Evolutionary conservation across 352 stramenopile genomes (phyloP), one percentile per base, ranked within the genome.

Genomic region (Phytophthora fragariae): DNA sequence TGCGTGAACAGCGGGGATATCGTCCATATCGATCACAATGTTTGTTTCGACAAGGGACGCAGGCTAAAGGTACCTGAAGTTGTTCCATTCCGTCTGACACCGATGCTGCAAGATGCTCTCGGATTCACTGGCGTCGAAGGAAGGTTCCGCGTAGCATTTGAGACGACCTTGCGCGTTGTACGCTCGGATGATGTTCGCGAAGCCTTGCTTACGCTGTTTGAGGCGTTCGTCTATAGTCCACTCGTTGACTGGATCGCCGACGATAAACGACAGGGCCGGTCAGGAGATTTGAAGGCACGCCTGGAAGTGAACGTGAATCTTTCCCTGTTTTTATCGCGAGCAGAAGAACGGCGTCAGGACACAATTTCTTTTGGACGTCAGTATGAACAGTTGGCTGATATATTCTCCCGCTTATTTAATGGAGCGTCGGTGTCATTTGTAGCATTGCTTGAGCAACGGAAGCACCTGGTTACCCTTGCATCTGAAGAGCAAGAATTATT

Each of bases 1-100:
- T 95, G 93, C 47, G 61, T 80, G 1, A 79, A 89, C 10, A 93
- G 73, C 27, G 92, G 92, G 2, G 87, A 97, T 35, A 70, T 98
- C 11, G 82, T 98, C 9, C 93, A 98, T 65, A 98, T 98, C 46
- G 94, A 98, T 68, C 97, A 97, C 79, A 97, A 97, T 52, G 84
- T 98, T 7, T 97, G 90, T 61, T 98, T 98, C 58, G 94, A 98
- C 65, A 95, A 93, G 62, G 94, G 93, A 3, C 74, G 76, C 37
- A 90, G 80, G 56, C 80, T 98, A 0, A 97, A 97, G 63, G 90
- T 97, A 7, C 93, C 94, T 6, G 94, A 98, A 70, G 68, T 96
- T 35, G 94, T 98, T 19, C 94, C 93, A 9, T 98, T 98, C 58
- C 90, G 94, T 19, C 67, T 98, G 14, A 98, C 94, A 11, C 85